Percentiles rank a stretch among this genome's conserved stretches.
Evolutionary conservation across 305 asterid species (phyloP).

Genomic region (Solanum hybrid): DNA sequence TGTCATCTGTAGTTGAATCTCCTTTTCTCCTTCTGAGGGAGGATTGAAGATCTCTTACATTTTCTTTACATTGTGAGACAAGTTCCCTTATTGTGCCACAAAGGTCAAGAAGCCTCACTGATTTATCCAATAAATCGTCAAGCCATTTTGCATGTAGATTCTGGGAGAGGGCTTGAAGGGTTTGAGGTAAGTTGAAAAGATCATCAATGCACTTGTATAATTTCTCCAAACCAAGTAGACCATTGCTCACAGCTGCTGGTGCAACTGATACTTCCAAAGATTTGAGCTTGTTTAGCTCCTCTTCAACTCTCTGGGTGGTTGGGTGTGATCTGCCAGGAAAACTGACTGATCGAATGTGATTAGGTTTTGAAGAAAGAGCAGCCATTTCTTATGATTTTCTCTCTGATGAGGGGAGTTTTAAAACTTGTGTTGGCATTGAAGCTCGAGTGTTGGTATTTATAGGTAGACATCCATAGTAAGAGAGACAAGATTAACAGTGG

Average conservation of each 20-base stretch:
- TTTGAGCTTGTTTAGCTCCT: slow-evolving; percentile 7
- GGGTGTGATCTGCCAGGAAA: slow-evolving; percentile 12
- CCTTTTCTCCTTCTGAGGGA: slow-evolving; percentile 5
- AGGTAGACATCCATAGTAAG: background rate
- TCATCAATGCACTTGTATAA: slow-evolving; percentile 3
- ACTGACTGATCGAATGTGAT: slow-evolving; percentile 10
- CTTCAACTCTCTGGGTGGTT: slow-evolving; percentile 2
- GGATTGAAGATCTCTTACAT: slow-evolving; percentile 11
- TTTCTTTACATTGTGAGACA: slow-evolving; percentile 2
- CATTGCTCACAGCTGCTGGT: background rate
- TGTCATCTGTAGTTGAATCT: slow-evolving; percentile 1
- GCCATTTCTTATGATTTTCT: background rate
- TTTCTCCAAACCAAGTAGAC: background rate
- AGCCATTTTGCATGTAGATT: background rate
- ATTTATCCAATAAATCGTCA: slow-evolving; percentile 4
- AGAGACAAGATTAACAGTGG: background rate
- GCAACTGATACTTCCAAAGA: slow-evolving; percentile 1
- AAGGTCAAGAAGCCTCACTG: slow-evolving; percentile 7
- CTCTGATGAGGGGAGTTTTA: background rate
- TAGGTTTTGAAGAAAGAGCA: background rate
- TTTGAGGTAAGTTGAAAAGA: slow-evolving; percentile 11
- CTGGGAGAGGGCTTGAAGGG: background rate
- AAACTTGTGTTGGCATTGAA: background rate
- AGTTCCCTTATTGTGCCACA: background rate
- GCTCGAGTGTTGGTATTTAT: background rate